Conservation (phyloP, 805 yeast genomes). For the Metschnikowia santaceciliae region DNA sequence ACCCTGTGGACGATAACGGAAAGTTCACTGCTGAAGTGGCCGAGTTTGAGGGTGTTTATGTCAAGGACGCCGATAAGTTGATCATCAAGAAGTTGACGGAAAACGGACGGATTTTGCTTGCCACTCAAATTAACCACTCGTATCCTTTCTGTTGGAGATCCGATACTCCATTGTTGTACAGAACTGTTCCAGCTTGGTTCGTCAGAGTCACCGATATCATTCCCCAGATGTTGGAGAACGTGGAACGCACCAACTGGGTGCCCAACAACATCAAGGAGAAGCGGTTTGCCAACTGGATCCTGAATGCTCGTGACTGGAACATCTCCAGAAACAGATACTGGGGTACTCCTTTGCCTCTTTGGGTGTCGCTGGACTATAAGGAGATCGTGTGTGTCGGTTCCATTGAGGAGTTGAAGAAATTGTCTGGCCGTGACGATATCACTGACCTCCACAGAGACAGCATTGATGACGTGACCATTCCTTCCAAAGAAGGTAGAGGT, state of each 20-base stretch:
- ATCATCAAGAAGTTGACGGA: conserved; percentile 83
- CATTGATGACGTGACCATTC: conserved; percentile 89
- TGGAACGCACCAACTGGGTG: conserved; percentile 90
- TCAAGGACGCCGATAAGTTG: conserved; percentile 91
- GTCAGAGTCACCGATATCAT: conserved; percentile 83
- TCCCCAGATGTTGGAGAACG: conserved; percentile 84
- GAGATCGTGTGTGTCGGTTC: conserved; percentile 95
- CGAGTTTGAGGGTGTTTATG: conserved; percentile 78
- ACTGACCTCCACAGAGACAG: conserved; percentile 91
- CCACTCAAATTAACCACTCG: conserved; percentile 86
- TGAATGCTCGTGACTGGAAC: conserved; percentile 99
- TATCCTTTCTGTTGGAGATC: conserved; percentile 99
- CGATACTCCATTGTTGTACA: conserved; percentile 93
- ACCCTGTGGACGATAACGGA: conserved; percentile 94
- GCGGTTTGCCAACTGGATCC: conserved; percentile 96
- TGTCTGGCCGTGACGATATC: conserved; percentile 77
- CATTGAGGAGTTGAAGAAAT: conserved; percentile 75
- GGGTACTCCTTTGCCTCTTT: conserved; percentile 99
- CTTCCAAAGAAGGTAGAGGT: conserved; percentile 88
- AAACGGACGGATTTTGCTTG: conserved; percentile 67
- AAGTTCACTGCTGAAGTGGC: conserved; percentile 70
- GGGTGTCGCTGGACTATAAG: conserved; percentile 92
- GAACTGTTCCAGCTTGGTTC: conserved; percentile 99
- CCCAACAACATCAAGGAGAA: conserved; percentile 87
- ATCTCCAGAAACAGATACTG: conserved; percentile 97